Conservation (phyloP, 2,329 filamentous ascomycete species). For the Colletotrichum cuscutae region DNA sequence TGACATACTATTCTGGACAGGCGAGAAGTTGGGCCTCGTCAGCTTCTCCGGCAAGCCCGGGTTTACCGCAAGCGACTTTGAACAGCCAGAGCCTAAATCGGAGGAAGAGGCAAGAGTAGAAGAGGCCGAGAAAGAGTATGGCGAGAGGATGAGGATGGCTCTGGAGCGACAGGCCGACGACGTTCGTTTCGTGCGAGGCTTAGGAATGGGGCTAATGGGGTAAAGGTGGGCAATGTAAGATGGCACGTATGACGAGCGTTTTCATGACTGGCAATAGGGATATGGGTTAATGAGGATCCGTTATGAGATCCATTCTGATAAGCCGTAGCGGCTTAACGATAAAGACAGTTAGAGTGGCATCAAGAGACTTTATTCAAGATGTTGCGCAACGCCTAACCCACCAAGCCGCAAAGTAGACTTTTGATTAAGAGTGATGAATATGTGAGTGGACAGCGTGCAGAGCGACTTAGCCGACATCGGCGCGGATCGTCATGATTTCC, state of each 20-base stretch:
- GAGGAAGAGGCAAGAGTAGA: constrained; percentile 62
- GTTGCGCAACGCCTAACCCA: not conserved
- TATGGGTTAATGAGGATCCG: not conserved
- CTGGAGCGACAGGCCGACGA: constrained; percentile 84
- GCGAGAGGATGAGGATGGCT: constrained; percentile 77
- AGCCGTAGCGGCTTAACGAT: not conserved
- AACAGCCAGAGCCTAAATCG: constrained; percentile 52
- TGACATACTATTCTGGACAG: constrained; percentile 88
- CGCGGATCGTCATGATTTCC: not conserved
- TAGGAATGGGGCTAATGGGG: constrained; percentile 51
- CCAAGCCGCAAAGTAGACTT: not conserved
- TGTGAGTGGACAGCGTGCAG: not conserved
- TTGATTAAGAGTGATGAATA: not conserved
- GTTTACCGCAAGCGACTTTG: constrained; percentile 63
- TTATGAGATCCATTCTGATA: not conserved
- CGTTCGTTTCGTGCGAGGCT: constrained; percentile 76
- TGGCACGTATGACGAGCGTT: not conserved
- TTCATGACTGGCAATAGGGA: not conserved
- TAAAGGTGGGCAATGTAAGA: not conserved
- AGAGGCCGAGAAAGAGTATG: constrained; percentile 69
- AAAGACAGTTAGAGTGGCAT: not conserved
- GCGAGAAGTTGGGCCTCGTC: constrained; percentile 82
- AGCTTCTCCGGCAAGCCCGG: constrained; percentile 66
- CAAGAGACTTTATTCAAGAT: not conserved
- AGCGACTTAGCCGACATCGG: not conserved